These are phyloP conservation scores for Clonostachys byssicola DNA, from an alignment of 2,329 filamentous ascomycete genomes.

Conservation along the genomic window DNA sequence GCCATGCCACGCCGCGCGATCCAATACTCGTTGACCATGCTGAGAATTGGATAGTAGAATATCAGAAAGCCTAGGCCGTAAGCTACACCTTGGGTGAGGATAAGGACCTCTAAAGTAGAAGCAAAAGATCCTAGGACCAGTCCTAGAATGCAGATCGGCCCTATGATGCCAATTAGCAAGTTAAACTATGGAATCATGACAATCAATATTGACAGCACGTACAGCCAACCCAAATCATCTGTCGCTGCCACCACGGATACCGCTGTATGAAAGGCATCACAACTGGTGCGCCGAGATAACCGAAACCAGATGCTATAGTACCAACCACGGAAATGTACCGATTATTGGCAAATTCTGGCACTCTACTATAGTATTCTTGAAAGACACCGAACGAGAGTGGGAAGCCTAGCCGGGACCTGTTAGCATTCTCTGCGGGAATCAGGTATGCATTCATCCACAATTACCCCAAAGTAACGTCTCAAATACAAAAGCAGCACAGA, in stretches of 20 bases:
- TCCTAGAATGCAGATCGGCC: slow-evolving; percentile 28
- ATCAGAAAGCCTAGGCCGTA: slow-evolving; percentile 32
- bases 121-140: slow-evolving; percentile 26
- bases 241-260: slow-evolving; percentile 20
- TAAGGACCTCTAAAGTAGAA: slow-evolving; percentile 20
- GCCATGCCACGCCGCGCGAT: slow-evolving; percentile 29
- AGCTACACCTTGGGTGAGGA: slow-evolving; percentile 31
- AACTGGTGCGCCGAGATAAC: slow-evolving; percentile 25
- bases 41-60: slow-evolving; percentile 28
- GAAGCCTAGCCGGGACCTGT: slow-evolving; percentile 14
- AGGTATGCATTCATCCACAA: slow-evolving; percentile 2
- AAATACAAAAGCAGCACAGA: slow-evolving; percentile 16
- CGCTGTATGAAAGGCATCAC: slow-evolving; percentile 23
- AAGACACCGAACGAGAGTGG: slow-evolving; percentile 22
- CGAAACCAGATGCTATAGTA: slow-evolving; percentile 18
- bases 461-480: slow-evolving; percentile 17
- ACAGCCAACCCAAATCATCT: slow-evolving; percentile 30
- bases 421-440: slow-evolving; percentile 6
- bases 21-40: slow-evolving; percentile 33
- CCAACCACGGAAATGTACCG: slow-evolving; percentile 17
- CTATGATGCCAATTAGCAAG: not conserved
- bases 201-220: not conserved
- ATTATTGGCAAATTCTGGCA: slow-evolving; percentile 16
- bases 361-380: slow-evolving; percentile 17
- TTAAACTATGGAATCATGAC: not conserved